These are phyloP conservation scores for Solioccasus polychromus DNA, from an alignment of 768 basidiomycete species.

Conservation along the genomic window DNA sequence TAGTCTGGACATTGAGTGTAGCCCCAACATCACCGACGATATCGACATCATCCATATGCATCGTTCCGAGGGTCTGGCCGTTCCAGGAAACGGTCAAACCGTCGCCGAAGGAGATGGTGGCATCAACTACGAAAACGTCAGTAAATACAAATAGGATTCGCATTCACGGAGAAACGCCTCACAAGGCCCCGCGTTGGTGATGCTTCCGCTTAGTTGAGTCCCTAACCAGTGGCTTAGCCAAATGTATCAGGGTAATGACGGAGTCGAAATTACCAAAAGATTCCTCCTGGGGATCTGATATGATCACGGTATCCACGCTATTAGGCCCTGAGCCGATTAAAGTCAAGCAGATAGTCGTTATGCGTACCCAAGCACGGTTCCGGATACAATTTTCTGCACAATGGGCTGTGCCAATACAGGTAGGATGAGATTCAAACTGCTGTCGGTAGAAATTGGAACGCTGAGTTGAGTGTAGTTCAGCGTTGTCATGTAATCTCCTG, in stretches of 20 bases:
- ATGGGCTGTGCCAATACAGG: constrained; percentile 72
- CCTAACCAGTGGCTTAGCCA: constrained; percentile 30
- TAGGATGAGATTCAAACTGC: constrained; percentile 58
- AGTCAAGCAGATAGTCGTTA: not conserved
- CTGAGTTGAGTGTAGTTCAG: constrained; percentile 56
- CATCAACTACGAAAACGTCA: constrained; percentile 48
- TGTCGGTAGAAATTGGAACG: constrained; percentile 60
- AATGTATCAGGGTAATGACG: not conserved
- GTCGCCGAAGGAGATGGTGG: constrained; percentile 59
- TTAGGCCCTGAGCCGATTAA: not conserved
- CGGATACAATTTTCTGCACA: constrained; percentile 67
- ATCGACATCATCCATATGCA: constrained; percentile 59
- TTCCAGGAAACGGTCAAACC: constrained; percentile 63
- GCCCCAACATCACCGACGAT: constrained; percentile 65
- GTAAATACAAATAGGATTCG: not conserved
- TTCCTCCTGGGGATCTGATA: constrained; percentile 52
- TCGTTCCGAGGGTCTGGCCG: constrained; percentile 53
- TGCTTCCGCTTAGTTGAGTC: constrained; percentile 55
- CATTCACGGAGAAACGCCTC: constrained; percentile 20
- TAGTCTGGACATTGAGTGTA: constrained; percentile 48
- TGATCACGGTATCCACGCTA: constrained; percentile 60
- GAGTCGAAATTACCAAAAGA: constrained; percentile 47
- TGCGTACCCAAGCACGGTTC: constrained; percentile 52
- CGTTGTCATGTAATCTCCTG: constrained; percentile 63
- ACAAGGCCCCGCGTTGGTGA: constrained; percentile 74